Evolutionary conservation across 768 basidiomycete species (phyloP).

Genomic region (Mycena haematopus): DNA sequence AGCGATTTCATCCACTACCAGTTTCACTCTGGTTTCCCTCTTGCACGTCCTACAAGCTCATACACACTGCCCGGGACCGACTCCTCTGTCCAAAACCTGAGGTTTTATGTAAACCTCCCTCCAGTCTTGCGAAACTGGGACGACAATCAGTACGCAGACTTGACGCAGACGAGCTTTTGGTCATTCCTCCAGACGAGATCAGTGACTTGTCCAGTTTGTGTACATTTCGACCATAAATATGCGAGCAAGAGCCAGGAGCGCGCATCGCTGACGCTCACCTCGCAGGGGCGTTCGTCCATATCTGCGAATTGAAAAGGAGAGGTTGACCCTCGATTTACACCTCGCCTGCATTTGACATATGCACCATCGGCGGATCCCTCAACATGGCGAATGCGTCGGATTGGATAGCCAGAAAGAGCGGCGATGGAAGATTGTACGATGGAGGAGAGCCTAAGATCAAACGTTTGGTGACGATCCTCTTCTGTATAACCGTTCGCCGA

Average conservation of each 20-base stretch:
- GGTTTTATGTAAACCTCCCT: slow-evolving; percentile 33
- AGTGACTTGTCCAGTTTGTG: slow-evolving; percentile 37
- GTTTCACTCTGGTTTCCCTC: slow-evolving; percentile 54
- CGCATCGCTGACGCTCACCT: slow-evolving; percentile 43
- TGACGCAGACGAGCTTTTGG: too few relatives aligned
- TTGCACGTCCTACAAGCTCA: slow-evolving; percentile 58
- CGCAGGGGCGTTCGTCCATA: slow-evolving; percentile 30
- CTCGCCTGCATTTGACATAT: slow-evolving; percentile 45
- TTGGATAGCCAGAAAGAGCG: slow-evolving; percentile 14
- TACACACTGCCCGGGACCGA: slow-evolving; percentile 44
- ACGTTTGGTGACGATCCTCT: slow-evolving; percentile 39
- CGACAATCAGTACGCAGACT: slow-evolving; percentile 31
- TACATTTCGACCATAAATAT: slow-evolving; percentile 40
- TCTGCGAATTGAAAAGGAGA: slow-evolving; percentile 38
- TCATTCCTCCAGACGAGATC: too few relatives aligned
- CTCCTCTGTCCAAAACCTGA: slow-evolving; percentile 35
- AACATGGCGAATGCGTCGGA: slow-evolving; percentile 14
- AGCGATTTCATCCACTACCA: too few relatives aligned
- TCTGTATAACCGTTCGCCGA: too few relatives aligned
- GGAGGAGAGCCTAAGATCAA: slow-evolving; percentile 32
- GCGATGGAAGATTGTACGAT: slow-evolving; percentile 22
- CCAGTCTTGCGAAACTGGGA: slow-evolving; percentile 48
- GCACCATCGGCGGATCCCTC: slow-evolving; percentile 27
- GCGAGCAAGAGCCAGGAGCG: slow-evolving; percentile 31
- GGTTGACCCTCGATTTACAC: slow-evolving; percentile 42